Percentiles rank a stretch among this genome's conserved stretches.
phyloP scores from a whole-genome alignment of 495 filamentous ascomycete species.

The Sphaerosporella brunnea region DNA sequence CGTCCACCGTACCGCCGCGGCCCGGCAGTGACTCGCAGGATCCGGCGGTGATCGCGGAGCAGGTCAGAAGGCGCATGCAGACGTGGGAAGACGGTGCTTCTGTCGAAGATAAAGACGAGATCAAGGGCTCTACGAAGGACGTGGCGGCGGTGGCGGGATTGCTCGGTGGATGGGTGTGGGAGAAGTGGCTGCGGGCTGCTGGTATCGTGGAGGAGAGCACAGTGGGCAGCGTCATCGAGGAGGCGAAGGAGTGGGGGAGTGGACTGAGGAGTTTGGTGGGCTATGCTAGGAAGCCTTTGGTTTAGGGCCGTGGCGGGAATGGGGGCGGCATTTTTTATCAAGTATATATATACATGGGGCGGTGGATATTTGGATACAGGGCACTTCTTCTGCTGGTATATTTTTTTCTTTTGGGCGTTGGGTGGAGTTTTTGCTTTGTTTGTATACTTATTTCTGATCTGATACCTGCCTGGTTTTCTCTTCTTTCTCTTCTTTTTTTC shows the following conservation, averaged over 20 bases:
- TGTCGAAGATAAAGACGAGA: too few relatives aligned
- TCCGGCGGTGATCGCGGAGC: slow-evolving; percentile 24
- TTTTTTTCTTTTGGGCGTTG: too few relatives aligned
- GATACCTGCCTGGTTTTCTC: too few relatives aligned
- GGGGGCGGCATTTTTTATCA: too few relatives aligned
- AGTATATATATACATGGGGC: too few relatives aligned
- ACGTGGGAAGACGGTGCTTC: slow-evolving; percentile 31
- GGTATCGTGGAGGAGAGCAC: slow-evolving; percentile 38
- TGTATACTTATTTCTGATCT: too few relatives aligned
- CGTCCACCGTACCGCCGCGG: slow-evolving; percentile 26
- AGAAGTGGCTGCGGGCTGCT: slow-evolving; percentile 79
- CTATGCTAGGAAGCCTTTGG: slow-evolving; percentile 66
- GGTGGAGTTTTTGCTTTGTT: too few relatives aligned
- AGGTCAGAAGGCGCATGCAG: slow-evolving; percentile 21
- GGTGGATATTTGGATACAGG: too few relatives aligned
- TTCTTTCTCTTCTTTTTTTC: too few relatives aligned
- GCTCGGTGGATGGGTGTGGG: slow-evolving; percentile 83
- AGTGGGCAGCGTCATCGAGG: slow-evolving; percentile 63
- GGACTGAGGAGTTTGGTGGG: slow-evolving; percentile 78
- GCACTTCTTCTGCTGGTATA: too few relatives aligned
- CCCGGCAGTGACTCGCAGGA: slow-evolving; percentile 40
- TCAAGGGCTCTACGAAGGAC: slow-evolving; percentile 52
- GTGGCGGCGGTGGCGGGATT: slow-evolving; percentile 60
- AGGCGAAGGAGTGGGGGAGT: slow-evolving; percentile 57
- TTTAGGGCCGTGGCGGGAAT: not conserved